Percentiles rank a stretch among this genome's conserved stretches.
Conservation (phyloP, 2,329 filamentous ascomycete species). For the Colletotrichum melonis region DNA sequence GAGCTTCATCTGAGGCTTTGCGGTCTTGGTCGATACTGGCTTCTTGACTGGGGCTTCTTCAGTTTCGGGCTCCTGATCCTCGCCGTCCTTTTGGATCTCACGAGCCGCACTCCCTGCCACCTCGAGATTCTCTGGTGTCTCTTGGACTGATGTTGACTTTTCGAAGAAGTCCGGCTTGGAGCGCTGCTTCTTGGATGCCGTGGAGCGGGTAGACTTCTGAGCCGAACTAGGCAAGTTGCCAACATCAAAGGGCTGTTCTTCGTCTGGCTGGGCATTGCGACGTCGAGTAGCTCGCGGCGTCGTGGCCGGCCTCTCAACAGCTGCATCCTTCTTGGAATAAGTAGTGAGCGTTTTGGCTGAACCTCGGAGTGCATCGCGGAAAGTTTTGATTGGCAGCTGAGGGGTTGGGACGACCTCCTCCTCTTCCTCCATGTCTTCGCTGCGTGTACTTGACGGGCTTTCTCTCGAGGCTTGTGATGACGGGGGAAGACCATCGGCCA, state of each 20-base stretch:
- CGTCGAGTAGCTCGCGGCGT: conserved; percentile 12
- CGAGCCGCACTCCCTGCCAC: conserved; percentile 12
- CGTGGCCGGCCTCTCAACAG: conserved; percentile 41
- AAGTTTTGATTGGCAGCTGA: conserved; percentile 9
- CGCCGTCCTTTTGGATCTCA: conserved; percentile 12
- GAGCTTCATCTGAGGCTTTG: not conserved
- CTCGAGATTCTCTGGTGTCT: conserved; percentile 32
- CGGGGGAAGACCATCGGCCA: conserved; percentile 20
- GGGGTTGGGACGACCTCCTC: conserved; percentile 38
- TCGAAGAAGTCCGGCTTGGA: conserved; percentile 59
- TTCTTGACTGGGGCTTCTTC: not conserved
- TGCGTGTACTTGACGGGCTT: conserved; percentile 10
- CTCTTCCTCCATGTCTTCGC: conserved; percentile 40
- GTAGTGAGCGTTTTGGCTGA: conserved; percentile 42
- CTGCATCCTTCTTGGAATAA: conserved; percentile 50
- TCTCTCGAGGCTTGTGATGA: conserved; percentile 27
- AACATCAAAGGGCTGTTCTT: conserved; percentile 32
- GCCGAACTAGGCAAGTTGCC: conserved; percentile 26
- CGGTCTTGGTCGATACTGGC: not conserved
- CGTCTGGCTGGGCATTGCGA: conserved; percentile 6
- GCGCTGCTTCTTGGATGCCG: conserved; percentile 48
- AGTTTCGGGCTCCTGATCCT: conserved; percentile 30
- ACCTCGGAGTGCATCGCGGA: not conserved
- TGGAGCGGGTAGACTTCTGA: conserved; percentile 43
- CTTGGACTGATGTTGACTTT: conserved; percentile 38